Base-by-base conservation (phyloP, 192 early-diverging fungal genomes). In the Coemansia sp. region DNA sequence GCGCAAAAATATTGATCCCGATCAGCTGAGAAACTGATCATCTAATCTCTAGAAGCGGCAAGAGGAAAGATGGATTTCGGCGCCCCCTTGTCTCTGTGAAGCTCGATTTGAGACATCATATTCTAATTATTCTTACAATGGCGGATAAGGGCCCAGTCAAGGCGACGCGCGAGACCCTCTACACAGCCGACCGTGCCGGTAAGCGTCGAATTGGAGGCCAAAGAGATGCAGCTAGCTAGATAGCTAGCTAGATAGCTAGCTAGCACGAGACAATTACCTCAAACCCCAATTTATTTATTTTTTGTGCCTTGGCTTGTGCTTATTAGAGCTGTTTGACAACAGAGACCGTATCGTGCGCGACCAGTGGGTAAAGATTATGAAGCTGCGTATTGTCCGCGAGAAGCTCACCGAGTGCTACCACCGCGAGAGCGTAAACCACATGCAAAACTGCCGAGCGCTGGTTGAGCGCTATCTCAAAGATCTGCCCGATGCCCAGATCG, bases 371-470 rank as follows among this genome's bases (percentile, higher is more conserved):
- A 90, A 92, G 61, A 88, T 86, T 32, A 90, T 95, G 89, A 94
- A 97, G 84, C 86, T 93, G 59, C 87, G 89, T 60, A 87, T 94
- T 59, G 76, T 95, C 19, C 85, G 91, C 63, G 87, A 96, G 60
- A 92, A 94, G 85, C 84, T 97, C 59, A 86, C 87, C 65, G 93
- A 94, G 89, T 98, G 96, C 87, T 93, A 96, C 79, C 84, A 87
- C 32, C 88, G 91, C 45, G 94, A 98, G 82, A 92, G 94, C 59
- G 94, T 94, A 63, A 98, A 98, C 84, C 92, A 95, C 78, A 87
- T 91, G 81, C 86, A 96, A 70, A 96, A 93, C 86, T 98, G 96
- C 86, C 87, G 92, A 36, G 85, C 88, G 20, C 83, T 98, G 17
- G 87, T 87, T 8, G 86, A 92, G 61, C 86, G 91, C 66, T 98